Evolutionary conservation across 495 filamentous ascomycete species (phyloP), one percentile per base, ranked within the genome.

Genomic region (Apiosordaria backusii): DNA sequence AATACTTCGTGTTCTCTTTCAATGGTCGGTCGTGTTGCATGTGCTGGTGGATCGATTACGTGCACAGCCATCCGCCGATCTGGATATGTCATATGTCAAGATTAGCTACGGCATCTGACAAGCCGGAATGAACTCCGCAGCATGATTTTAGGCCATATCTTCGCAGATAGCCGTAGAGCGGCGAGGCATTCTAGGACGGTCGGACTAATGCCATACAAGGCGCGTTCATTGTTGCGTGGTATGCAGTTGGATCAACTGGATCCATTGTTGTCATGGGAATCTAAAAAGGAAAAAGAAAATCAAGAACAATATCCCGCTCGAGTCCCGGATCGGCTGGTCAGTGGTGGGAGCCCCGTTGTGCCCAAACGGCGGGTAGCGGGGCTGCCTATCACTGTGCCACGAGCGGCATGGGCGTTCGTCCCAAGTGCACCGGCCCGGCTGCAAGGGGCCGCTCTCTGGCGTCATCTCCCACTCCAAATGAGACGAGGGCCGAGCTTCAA

Each of bases 401-500:
- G 45, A 24, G 35, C 35, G 35, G 35, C 35, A n/a, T 45, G 35
- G 35, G 35, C 9, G 35, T 45, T 45, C 35, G 35, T 45, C 35
- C 35, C 35, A 45, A 45, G 35, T 45, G 35, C 35, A 18, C 59
- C 65, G 65, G 59, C 50, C 65, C 60, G 65, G 64, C 22, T 19
- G 21, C 25, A 57, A 65, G 63, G 57, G 64, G 59, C 50, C 50
- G 64, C 64, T 57, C 50, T n/a, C 59, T 66, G 55, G 64, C 59
- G 59, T 29, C 59, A 62, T 57, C 50, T 26, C 9, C 25, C n/a
- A 23, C 15, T 50, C 16, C 19, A 19, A 6, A 55, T 55, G 52
- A 55, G 52, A 45, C 35, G 35, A 55, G 52, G 52, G 52, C 52
- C 52, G 52, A 55, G 52, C 52, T 55, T 21, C 1, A 55, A n/a